These are phyloP conservation scores for Meripilus lineatus DNA, from an alignment of 1,284 basidiomycete genomes.

Conservation along the genomic window DNA sequence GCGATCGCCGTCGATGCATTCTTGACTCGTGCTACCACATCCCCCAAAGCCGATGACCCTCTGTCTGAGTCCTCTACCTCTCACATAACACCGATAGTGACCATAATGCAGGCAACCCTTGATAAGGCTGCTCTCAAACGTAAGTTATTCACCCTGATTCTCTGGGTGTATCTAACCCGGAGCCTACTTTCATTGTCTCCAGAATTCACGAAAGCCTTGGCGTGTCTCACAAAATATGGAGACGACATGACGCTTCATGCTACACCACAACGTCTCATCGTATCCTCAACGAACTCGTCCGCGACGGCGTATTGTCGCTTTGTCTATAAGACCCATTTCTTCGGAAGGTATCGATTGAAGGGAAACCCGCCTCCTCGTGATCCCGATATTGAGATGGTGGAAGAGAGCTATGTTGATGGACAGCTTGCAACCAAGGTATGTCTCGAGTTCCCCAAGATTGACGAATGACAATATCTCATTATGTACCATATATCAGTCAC, in stretches of 20 bases:
- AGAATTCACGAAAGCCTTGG: slow-evolving; percentile 71
- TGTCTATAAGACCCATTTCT: slow-evolving; percentile 63
- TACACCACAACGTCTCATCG: slow-evolving; percentile 48
- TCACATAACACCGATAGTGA: not conserved
- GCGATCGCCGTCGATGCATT: too few species aligned
- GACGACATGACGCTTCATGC: slow-evolving; percentile 72
- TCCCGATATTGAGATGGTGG: slow-evolving; percentile 17
- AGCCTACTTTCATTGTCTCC: slow-evolving; percentile 15
- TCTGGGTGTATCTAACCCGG: slow-evolving; percentile 8
- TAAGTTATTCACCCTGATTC: slow-evolving; percentile 22
- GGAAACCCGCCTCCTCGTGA: not conserved
- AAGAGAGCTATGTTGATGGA: slow-evolving; percentile 32
- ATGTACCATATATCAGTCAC: slow-evolving; percentile 37
- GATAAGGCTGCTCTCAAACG: slow-evolving; percentile 43
- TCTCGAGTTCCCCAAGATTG: slow-evolving; percentile 3
- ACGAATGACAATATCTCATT: not conserved
- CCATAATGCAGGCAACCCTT: slow-evolving; percentile 42
- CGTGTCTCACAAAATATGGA: slow-evolving; percentile 74
- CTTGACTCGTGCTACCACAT: not conserved
- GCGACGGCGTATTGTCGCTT: slow-evolving; percentile 79
- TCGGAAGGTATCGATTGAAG: slow-evolving; percentile 53
- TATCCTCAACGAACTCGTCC: slow-evolving; percentile 72
- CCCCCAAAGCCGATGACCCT: not conserved
- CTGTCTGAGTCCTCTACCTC: not conserved
- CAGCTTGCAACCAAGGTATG: slow-evolving; percentile 65